These are phyloP conservation scores for Botryotinia globosa DNA, from an alignment of 2,329 filamentous ascomycete species.

Conservation along the genomic window DNA sequence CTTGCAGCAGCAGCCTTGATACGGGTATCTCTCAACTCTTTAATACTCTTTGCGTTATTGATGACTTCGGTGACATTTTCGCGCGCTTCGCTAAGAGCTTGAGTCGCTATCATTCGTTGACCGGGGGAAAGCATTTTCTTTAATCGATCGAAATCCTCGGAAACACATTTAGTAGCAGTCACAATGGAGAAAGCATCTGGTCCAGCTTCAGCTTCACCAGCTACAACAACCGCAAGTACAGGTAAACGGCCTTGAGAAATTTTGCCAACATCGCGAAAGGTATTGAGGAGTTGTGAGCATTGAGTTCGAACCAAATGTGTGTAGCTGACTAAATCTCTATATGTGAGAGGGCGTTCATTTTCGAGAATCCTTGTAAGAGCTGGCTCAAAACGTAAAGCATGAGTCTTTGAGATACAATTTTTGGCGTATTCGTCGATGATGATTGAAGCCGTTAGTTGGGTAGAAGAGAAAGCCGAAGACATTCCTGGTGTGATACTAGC, in stretches of 20 bases:
- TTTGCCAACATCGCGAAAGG: constrained; percentile 89
- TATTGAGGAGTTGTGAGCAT: constrained; percentile 83
- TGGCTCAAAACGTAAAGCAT: constrained; percentile 59
- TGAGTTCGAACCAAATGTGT: constrained; percentile 87
- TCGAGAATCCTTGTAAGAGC: constrained; percentile 75
- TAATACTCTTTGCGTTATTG: constrained; percentile 73
- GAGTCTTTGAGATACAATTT: constrained; percentile 47
- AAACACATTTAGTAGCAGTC: constrained; percentile 84
- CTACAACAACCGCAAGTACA: constrained; percentile 81
- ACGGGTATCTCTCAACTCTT: constrained; percentile 78
- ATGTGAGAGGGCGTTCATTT: constrained; percentile 74
- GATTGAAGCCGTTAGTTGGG: constrained; percentile 79
- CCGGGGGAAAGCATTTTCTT: constrained; percentile 87
- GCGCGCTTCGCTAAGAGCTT: constrained; percentile 75
- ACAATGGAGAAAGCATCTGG: constrained; percentile 86
- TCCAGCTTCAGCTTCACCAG: constrained; percentile 87
- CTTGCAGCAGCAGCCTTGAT: constrained; percentile 84
- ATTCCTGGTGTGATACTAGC: constrained; percentile 64
- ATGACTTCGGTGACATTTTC: constrained; percentile 69
- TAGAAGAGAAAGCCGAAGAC: constrained; percentile 73
- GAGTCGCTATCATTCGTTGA: constrained; percentile 78
- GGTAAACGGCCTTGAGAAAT: constrained; percentile 74
- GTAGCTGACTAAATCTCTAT: constrained; percentile 86
- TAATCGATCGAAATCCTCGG: constrained; percentile 79
- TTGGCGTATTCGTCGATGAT: constrained; percentile 87